Base-by-base conservation (phyloP, 257 asterid genomes). In the Pogostemon cablin region DNA sequence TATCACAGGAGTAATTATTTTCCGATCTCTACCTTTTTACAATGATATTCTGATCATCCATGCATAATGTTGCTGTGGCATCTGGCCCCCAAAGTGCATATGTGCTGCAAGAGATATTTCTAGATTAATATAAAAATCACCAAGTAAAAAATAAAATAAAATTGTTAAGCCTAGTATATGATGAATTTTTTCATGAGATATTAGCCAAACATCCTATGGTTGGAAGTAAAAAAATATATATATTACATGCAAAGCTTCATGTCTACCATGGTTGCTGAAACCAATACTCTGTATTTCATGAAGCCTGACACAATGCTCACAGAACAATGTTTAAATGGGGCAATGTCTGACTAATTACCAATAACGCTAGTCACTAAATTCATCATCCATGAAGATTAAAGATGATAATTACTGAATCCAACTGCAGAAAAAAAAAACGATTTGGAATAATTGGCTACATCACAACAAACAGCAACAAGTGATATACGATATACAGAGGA, bases 301-400 rank as follows among this genome's bases (percentile, higher is more conserved):
- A 42, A 41, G 34, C 42, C 47, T 40, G 78, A 59, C 35, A 69
- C 63, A 46, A 35, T 48, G 37, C 63, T 68, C 44, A 75, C 65
- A 41, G n/a, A 38, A 32, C 11, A 25, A 50, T 11, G 17, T 25
- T n/a, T 35, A 59, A 5, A 55, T 15, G 43, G 49, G 34, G 75
- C 58, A 55, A 68, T 50, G 49, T 44, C 49, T 9, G 7, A 17
- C 61, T 62, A 48, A 32, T 80, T 53, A 68, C 60, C 20, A 66
- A n/a, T 10, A 60, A 38, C 11, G 34, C 67, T 56, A 12, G 47
- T 55, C 65, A 56, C 64, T 55, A 20, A 9, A 72, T 59, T n/a
- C 61, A 47, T 17, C 56, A 44, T 58, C 57, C 74, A 69, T 39
- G 37, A 25, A 25, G 32, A 25, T 25, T 39, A 37, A 62, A 52